Evolutionary conservation across 1,284 basidiomycete species (phyloP).

Genomic region (Puccinia coronata): DNA sequence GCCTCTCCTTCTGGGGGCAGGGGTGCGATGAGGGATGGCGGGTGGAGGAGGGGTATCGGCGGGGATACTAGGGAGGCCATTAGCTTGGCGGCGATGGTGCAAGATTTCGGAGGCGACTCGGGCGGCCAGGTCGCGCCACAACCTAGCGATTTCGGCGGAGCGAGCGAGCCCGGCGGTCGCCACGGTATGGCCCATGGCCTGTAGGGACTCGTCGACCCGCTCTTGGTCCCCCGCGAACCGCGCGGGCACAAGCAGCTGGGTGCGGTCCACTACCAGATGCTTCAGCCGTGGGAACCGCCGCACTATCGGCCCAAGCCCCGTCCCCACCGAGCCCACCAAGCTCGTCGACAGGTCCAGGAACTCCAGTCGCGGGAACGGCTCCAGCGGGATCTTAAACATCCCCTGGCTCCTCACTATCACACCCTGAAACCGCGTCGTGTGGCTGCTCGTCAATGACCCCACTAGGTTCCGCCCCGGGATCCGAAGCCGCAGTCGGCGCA

Average conservation of each 20-base stretch:
- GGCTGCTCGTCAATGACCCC: neutral
- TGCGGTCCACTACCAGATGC: constrained; percentile 30
- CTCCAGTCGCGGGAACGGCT: constrained; percentile 20
- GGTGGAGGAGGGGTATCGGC: neutral
- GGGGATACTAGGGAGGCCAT: neutral
- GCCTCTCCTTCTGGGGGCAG: neutral
- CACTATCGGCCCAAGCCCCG: neutral
- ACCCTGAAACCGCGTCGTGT: neutral
- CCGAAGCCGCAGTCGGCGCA: neutral
- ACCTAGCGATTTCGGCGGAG: neutral
- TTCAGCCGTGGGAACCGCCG: constrained; percentile 1
- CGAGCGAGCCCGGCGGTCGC: constrained; percentile 28
- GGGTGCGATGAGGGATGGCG: neutral
- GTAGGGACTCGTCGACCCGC: constrained; percentile 23
- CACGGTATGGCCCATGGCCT: constrained; percentile 1
- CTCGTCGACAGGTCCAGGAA: constrained; percentile 44
- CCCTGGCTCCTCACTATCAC: neutral
- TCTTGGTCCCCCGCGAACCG: constrained; percentile 36
- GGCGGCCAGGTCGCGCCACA: neutral
- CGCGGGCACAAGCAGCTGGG: constrained; percentile 25
- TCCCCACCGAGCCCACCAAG: neutral
- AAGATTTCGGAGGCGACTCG: neutral
- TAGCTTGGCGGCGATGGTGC: neutral
- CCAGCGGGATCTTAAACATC: neutral
- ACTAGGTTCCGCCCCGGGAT: constrained; percentile 35